These are phyloP conservation scores for Candida tammaniensis DNA, from an alignment of 805 yeast genomes.

Conservation along the genomic window DNA sequence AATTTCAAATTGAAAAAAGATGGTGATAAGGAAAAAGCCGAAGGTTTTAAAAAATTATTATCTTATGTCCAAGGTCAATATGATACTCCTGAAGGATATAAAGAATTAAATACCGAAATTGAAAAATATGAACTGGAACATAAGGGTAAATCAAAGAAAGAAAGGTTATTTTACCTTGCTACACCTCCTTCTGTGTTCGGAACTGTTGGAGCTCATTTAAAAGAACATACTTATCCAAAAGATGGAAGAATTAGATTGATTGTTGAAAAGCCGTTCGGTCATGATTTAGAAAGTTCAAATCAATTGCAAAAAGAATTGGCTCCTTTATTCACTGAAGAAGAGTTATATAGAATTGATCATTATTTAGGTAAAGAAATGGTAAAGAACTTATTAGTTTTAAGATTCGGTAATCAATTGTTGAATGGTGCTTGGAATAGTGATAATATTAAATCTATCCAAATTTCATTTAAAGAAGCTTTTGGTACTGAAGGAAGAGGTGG, in stretches of 20 bases:
- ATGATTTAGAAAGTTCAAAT: slow-evolving; percentile 76
- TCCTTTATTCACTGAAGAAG: slow-evolving; percentile 88
- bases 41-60: slow-evolving; percentile 63
- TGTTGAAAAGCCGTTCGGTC: slow-evolving; percentile 97
- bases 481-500: slow-evolving; percentile 99
- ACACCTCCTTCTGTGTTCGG: slow-evolving; percentile 92
- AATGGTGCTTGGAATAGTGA: slow-evolving; percentile 87
- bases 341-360: slow-evolving; percentile 93
- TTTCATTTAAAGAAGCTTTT: slow-evolving; percentile 95
- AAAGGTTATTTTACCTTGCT: slow-evolving; percentile 88
- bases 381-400: slow-evolving; percentile 81
- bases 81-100: slow-evolving; percentile 75
- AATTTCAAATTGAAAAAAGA: slow-evolving; percentile 55
- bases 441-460: slow-evolving; percentile 76
- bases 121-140: slow-evolving; percentile 54
- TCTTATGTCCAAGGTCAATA: slow-evolving; percentile 77
- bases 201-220: slow-evolving; percentile 70
- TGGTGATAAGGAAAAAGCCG: slow-evolving; percentile 40
- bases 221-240: slow-evolving; percentile 60
- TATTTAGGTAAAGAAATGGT: slow-evolving; percentile 98
- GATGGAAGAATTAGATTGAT: slow-evolving; percentile 75
- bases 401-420: slow-evolving; percentile 89
- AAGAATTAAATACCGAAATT: slow-evolving; percentile 51
- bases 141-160: slow-evolving; percentile 46
- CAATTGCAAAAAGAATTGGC: slow-evolving; percentile 73